These are phyloP conservation scores for Suillus bovinus DNA, from an alignment of 768 basidiomycete species.

Conservation along the genomic window DNA sequence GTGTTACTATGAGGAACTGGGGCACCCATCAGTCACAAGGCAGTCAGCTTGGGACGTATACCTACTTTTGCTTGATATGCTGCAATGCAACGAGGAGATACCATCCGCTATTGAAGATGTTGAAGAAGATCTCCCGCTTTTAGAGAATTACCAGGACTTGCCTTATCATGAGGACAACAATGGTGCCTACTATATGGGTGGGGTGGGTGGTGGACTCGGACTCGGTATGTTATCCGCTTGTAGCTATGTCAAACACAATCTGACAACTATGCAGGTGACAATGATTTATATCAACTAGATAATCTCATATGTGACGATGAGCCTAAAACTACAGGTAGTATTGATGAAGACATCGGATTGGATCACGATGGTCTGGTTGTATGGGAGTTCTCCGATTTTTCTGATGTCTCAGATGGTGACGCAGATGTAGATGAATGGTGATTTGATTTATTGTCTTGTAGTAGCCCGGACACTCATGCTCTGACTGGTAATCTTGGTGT, in stretches of 20 bases:
- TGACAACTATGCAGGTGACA: too few species aligned
- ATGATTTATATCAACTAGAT: not conserved
- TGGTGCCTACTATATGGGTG: not conserved
- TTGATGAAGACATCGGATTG: slow-evolving; percentile 1
- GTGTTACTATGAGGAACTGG: slow-evolving; percentile 22
- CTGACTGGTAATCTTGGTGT: too few species aligned
- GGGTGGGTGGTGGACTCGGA: too few species aligned
- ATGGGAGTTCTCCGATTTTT: not conserved
- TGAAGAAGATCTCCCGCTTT: not conserved
- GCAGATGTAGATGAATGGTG: too few species aligned
- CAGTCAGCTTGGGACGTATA: not conserved
- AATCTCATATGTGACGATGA: not conserved
- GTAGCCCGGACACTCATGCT: too few species aligned
- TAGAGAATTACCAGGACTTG: slow-evolving; percentile 1
- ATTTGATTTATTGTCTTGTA: too few species aligned
- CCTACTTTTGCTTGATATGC: too few species aligned
- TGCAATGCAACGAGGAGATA: too few species aligned
- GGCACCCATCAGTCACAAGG: slow-evolving; percentile 20
- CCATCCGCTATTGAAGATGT: slow-evolving; percentile 18
- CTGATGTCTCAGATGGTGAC: too few species aligned
- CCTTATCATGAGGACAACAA: not conserved
- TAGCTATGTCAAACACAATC: too few species aligned
- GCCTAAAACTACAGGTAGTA: not conserved
- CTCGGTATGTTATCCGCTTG: too few species aligned
- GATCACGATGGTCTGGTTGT: slow-evolving; percentile 1